Evolutionary conservation across 768 basidiomycete genomes (phyloP).

Genomic region (Termitomyces heimii): DNA sequence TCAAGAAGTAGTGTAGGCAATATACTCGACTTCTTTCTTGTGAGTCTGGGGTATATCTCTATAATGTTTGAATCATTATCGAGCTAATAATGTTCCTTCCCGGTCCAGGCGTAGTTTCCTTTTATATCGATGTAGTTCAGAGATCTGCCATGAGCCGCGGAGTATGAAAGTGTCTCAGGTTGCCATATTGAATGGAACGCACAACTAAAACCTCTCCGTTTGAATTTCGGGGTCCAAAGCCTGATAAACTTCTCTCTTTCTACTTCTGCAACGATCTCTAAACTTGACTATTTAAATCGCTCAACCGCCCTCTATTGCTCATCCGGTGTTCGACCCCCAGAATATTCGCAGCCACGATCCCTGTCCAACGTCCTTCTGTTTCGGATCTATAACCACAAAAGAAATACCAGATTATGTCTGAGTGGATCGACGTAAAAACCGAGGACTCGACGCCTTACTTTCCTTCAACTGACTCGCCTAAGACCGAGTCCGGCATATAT

Average conservation of each 20-base stretch:
- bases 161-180: slow-evolving; percentile 17
- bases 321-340: background rate
- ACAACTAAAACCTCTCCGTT: slow-evolving; percentile 14
- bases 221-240: slow-evolving; percentile 19
- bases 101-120: slow-evolving; percentile 12
- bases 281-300: slow-evolving; percentile 12
- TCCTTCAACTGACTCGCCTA: slow-evolving; percentile 5
- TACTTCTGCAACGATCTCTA: slow-evolving; percentile 5
- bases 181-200: slow-evolving; percentile 15
- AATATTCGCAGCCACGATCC: background rate
- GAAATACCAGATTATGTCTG: slow-evolving; percentile 7
- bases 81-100: slow-evolving; percentile 10
- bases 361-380: background rate
- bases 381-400: background rate
- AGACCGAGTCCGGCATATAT: slow-evolving; percentile 3
- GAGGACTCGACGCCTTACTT: slow-evolving; percentile 8
- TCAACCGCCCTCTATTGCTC: slow-evolving; percentile 4
- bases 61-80: slow-evolving; percentile 7
- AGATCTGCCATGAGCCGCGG: slow-evolving; percentile 14
- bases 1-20: slow-evolving; percentile 20
- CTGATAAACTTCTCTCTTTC: slow-evolving; percentile 13
- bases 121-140: slow-evolving; percentile 13
- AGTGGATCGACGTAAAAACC: slow-evolving; percentile 9
- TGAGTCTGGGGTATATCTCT: slow-evolving; percentile 2
- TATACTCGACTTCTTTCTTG: background rate